Percentiles rank a stretch among this genome's conserved stretches.
These are phyloP conservation scores for Moringa oleifera DNA, from an alignment of 345 rosid genomes.

Conservation along the genomic window DNA sequence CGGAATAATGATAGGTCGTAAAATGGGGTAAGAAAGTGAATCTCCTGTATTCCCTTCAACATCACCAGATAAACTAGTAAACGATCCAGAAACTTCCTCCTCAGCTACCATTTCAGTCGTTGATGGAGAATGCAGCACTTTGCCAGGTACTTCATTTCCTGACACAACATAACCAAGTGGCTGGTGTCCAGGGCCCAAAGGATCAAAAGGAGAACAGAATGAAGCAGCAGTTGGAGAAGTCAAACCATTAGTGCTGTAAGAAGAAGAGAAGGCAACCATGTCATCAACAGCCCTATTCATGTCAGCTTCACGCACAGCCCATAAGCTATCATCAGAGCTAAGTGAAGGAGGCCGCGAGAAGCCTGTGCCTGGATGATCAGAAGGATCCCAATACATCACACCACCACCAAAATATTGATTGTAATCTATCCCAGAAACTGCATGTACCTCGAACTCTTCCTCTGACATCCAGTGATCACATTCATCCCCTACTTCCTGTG, in stretches of 20 bases:
- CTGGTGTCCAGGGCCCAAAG: conserved; percentile 70
- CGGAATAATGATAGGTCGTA: conserved; percentile 92
- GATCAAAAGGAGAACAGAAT: conserved; percentile 86
- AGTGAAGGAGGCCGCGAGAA: conserved; percentile 95
- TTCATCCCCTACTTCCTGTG: conserved; percentile 55
- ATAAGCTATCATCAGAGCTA: conserved; percentile 97
- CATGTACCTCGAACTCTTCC: conserved; percentile 84
- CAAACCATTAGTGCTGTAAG: conserved; percentile 88
- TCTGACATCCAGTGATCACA: conserved; percentile 89
- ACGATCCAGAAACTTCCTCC: conserved; percentile 67
- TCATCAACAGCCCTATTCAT: conserved; percentile 95
- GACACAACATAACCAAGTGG: conserved; percentile 80
- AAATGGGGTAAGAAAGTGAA: conserved; percentile 72
- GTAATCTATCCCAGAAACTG: conserved; percentile 82
- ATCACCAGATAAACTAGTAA: conserved; percentile 52
- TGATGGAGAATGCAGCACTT: conserved; percentile 56
- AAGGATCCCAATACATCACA: conserved; percentile 97
- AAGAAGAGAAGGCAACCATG: conserved; percentile 93
- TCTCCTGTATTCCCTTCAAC: conserved; percentile 67
- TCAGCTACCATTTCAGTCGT: conserved; percentile 48
- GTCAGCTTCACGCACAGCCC: conserved; percentile 98
- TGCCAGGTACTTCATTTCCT: conserved; percentile 75
- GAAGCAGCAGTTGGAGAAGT: conserved; percentile 91
- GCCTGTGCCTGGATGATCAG: conserved; percentile 75
- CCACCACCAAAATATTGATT: conserved; percentile 96